Conservation (phyloP, 345 rosid genomes). For the Eucalyptus polybractea region DNA sequence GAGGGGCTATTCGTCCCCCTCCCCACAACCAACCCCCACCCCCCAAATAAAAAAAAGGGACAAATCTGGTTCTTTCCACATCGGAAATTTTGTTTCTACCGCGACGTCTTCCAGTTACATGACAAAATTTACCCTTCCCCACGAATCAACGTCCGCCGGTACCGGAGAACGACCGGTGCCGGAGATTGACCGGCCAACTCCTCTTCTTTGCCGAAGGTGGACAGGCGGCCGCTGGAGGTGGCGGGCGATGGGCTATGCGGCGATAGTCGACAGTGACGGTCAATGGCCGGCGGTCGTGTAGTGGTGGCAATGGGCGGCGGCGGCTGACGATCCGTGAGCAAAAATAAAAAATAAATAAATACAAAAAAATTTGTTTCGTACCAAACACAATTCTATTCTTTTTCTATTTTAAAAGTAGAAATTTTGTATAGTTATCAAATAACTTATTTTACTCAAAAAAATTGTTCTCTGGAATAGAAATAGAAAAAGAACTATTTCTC, state of each 20-base stretch:
- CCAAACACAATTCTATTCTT: rapidly evolving
- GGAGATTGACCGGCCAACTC: not conserved
- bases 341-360: too few relatives aligned
- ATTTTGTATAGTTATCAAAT: too few relatives aligned
- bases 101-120: not conserved
- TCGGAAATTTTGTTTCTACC: not conserved
- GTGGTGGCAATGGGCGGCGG: rapidly evolving
- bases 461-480: rapidly evolving
- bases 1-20: not conserved
- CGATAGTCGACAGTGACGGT: rapidly evolving
- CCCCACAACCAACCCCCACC: not conserved
- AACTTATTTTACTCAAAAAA: rapidly evolving
- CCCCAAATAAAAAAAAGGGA: not conserved
- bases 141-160: not conserved
- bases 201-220: too few relatives aligned
- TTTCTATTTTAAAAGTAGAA: rapidly evolving
- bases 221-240: rapidly evolving
- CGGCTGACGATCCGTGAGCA: rapidly evolving
- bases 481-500: rapidly evolving
- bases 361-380: rapidly evolving
- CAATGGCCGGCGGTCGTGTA: rapidly evolving
- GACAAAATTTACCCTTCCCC: not conserved
- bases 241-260: rapidly evolving
- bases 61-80: not conserved
- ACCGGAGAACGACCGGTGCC: not conserved